Evolutionary conservation across 1,284 basidiomycete species (phyloP), one percentile per base, ranked within the genome.

Genomic region (Cutaneotrichosporon cutaneum): DNA sequence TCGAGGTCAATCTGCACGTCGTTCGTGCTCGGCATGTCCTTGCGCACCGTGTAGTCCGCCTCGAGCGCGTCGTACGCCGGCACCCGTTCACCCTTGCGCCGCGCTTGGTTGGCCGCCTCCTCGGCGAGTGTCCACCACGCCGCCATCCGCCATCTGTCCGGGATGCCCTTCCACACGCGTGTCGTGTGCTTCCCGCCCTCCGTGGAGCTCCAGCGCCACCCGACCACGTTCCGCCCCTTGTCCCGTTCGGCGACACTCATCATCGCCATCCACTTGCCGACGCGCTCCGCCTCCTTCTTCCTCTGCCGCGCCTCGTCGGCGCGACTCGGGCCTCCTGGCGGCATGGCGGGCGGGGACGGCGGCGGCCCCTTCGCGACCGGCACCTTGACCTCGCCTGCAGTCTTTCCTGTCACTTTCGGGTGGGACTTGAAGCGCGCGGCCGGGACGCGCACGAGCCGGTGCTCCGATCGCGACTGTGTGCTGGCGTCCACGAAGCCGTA

Each of bases 1-100:
- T 99, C 96, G 68, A 99, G 83, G 81, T 99, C 96, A 71, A 99
- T 99, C 82, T 99, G 96, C 26, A 98, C 88, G 74, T 99, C 96
- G 77, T 92, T 94, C 8, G 83, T 84, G 52, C 90, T 94, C 13
- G 93, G 89, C 65, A 85, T 85, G 53, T 92, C 90, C 63, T 93
- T 77, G 10, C 83, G 83, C 22, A 76, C 76, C 27, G 79, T 77
- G 76, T 93, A 94, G 59, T 88, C 84, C 22, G 61, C 45, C 27
- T 65, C 60, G 5, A 80, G 66, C 16, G 77, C 57, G 26, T 75
- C 72, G 30, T 45, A 53, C 18, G 36, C 56, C 36, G 32, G 47
- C 42, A 33, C 21, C 2, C 52, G n/a, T 10, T 8, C 18, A 4
- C 55, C 56, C 26, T 53, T 56, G 13, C 47, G 47, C 24, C 42